Evolutionary conservation across 345 rosid genomes (phyloP).

Genomic region (Sapria himalayana): DNA sequence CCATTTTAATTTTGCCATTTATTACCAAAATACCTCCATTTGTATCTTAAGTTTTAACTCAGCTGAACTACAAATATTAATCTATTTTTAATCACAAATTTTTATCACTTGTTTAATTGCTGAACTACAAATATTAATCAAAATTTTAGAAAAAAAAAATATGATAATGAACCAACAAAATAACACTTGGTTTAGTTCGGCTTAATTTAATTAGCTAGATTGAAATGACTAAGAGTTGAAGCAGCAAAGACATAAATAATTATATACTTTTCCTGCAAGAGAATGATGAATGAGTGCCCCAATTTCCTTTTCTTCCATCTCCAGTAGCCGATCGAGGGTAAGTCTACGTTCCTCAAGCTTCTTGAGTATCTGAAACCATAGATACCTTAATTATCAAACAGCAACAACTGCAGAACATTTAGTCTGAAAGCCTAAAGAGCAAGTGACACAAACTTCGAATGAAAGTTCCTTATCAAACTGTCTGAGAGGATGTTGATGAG

Average conservation of each 20-base stretch:
- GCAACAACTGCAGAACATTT: conserved; percentile 5
- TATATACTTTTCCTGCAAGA: conserved; percentile 71
- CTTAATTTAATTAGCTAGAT: no score
- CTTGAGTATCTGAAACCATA: conserved; percentile 40
- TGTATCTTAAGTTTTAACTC: no score
- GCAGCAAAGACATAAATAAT: background rate
- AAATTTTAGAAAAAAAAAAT: no score
- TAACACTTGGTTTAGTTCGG: no score
- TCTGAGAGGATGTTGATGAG: conserved; percentile 83
- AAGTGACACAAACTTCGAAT: conserved; percentile 36
- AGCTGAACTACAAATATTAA: no score
- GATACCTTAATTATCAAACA: conserved; percentile 9
- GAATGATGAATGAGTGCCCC: conserved; percentile 84
- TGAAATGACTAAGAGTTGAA: background rate
- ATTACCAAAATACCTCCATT: no score
- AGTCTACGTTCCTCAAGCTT: conserved; percentile 90
- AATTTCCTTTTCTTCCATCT: conserved; percentile 90
- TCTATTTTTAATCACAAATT: no score
- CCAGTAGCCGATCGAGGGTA: conserved; percentile 60
- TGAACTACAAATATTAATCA: no score
- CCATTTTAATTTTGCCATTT: no score
- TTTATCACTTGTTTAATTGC: no score
- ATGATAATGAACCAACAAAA: no score
- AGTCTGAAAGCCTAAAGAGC: conserved; percentile 2
- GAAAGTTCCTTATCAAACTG: conserved; percentile 81